Evolutionary conservation across 1,139 yeast species (phyloP), one percentile per base, ranked within the genome.

Genomic region (Debaryomyces fabryi): DNA sequence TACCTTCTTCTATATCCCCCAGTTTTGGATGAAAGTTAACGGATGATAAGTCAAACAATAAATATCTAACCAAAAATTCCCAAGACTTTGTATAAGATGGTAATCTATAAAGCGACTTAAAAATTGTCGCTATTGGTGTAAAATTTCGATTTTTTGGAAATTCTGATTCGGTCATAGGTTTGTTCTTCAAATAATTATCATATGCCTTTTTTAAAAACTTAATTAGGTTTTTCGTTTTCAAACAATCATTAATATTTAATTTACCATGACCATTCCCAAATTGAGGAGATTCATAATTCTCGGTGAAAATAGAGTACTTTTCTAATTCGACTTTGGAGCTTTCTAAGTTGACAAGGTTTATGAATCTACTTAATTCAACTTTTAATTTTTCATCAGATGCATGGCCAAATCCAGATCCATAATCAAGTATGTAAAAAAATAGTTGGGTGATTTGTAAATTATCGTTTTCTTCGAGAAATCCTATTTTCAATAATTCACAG

Each of bases 381-480:
- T 67, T 70, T 24, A 76, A 58, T 34, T 69, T 69, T 8, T 72
- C 76, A 18, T 67, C 49, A 29, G 54, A 53, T 1, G 57, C 29
- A 15, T 57, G 49, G 4, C 58, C 39, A 10, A 68, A 60, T 3
- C 47, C 52, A 7, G 58, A 49, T 6, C 49, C 48, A n/a, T 69
- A 74, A 3, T 62, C 57, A 38, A 72, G 76, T 23, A 74, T 67
- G 3, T 71, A 59, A 37, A 82, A 68, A 46, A 81, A 78, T 45
- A 68, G 75, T 42, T 79, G 74, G 3, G 78, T 60, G 21, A 83
- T 56, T 16, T 58, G 58, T 20, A 73, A 56, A 21, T 72, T 68
- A 49, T 85, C 90, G 2, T 71, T 71, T 23, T 81, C 82, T 46
- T 82, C 86, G 42, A 90, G 67, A 54, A 83, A 85, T 0, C 92